phyloP scores from a whole-genome alignment of 202 grass and related monocot species.

The Eragrostis tef region DNA sequence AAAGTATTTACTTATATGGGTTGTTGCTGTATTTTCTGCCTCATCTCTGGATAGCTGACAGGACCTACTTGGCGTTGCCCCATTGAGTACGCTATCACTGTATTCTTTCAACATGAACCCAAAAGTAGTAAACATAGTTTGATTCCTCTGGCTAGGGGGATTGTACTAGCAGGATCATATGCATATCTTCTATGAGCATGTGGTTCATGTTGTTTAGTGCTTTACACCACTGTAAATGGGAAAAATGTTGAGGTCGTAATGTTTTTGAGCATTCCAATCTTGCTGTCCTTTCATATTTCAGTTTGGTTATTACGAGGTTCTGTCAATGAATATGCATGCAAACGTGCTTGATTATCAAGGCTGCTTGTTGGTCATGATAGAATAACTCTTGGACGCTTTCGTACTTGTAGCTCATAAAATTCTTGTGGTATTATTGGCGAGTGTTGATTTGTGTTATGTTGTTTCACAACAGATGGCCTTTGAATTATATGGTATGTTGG shows the following conservation, averaged over 20 bases:
- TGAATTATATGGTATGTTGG: conserved; percentile 94
- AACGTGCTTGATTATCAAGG: not conserved
- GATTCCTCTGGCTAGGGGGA: not conserved
- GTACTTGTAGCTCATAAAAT: conserved; percentile 23
- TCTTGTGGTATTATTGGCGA: conserved; percentile 20
- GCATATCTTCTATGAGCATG: not conserved
- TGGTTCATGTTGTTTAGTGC: not conserved
- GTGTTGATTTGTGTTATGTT: conserved; percentile 13
- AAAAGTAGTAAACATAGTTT: not conserved
- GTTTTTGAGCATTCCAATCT: conserved; percentile 16
- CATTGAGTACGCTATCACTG: not conserved
- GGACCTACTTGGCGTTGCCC: not conserved
- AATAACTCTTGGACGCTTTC: conserved; percentile 21
- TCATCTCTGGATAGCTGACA: conserved; percentile 6
- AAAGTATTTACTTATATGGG: conserved; percentile 12
- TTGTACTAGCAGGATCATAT: not conserved
- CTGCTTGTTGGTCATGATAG: conserved; percentile 23
- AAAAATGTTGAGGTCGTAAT: conserved; percentile 10
- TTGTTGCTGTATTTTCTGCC: conserved; percentile 6
- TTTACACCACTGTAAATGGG: not conserved
- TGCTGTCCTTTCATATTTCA: not conserved
- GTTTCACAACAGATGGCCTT: conserved; percentile 77
- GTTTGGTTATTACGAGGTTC: conserved; percentile 7
- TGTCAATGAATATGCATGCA: not conserved
- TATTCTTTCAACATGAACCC: not conserved